Base-by-base conservation (phyloP, 495 filamentous ascomycete genomes). In the Neurospora tetraspora region DNA sequence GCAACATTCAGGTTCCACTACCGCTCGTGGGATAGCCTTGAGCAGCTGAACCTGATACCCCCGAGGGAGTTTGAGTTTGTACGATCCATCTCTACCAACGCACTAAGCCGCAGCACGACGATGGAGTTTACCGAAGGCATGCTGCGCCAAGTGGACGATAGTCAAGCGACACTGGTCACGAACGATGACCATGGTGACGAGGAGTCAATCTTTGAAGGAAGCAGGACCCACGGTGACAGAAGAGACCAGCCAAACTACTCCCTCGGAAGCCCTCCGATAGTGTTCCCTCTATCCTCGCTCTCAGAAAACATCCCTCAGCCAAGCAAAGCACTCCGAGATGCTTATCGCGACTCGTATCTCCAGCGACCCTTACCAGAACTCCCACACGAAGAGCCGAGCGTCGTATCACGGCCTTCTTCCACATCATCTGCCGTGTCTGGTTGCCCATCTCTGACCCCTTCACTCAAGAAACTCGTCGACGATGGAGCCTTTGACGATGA, bases 1-100 rank as follows among this genome's bases (percentile, higher is more conserved):
- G 82, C 82, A 5, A 81, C 78, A 1, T 87, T 88, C 71, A 78
- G 80, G 45, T 83, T 86, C 71, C 82, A 88, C 70, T 88, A 88
- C 74, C 81, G 86, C 23, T 83, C 82, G 14, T 82, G 73, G 74
- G 73, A 81, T 69, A 75, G 82, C 59, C 80, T 88, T 38, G 72
- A 80, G 39, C 76, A 82, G 40, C 80, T 85, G 38, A 84, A 81
- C 70, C 76, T 85, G 31, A 76, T 83, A 68, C 77, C 79, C 8
- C 42, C 72, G 10, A 73, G 42, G 7, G 77, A 75, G 38, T 69
- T 77, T 9, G 70, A 73, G 34, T 47, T 70, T 39, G 53, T 77
- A 20, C 73, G 70, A 12, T 45, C 69, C 5, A 11, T 23, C 20
- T 75, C 73, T 5, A 71, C 75, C 11, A 73, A 43, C 36, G 69